Conservation (phyloP, 2,329 filamentous ascomycete genomes). For the Raffaelea arxii region DNA sequence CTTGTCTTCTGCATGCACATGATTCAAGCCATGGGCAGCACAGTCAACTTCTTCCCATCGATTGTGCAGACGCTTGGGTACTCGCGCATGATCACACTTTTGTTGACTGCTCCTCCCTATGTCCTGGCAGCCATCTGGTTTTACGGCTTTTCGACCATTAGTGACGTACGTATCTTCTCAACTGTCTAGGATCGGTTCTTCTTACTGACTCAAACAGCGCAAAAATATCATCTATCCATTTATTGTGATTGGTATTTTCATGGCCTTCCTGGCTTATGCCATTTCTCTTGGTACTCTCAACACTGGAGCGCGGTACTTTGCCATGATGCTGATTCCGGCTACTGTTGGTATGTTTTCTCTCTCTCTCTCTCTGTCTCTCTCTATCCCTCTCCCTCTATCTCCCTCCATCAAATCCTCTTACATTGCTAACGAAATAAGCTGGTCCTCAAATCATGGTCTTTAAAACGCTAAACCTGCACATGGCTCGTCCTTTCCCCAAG, state of each 20-base stretch:
- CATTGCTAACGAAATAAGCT: slow-evolving; percentile 13
- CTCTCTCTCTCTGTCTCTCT: not conserved
- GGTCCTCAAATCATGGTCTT: slow-evolving; percentile 28
- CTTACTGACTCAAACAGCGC: slow-evolving; percentile 17
- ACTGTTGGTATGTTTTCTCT: not conserved
- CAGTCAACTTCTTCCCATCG: slow-evolving; percentile 19
- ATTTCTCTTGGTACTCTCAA: slow-evolving; percentile 26
- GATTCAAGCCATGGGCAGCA: slow-evolving; percentile 24
- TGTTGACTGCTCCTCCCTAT: slow-evolving; percentile 37
- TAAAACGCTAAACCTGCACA: slow-evolving; percentile 21
- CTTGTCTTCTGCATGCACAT: slow-evolving; percentile 16
- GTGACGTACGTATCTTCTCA: slow-evolving; percentile 4
- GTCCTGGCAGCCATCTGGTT: slow-evolving; percentile 25
- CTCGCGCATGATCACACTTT: slow-evolving; percentile 26
- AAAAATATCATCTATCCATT: slow-evolving; percentile 25
- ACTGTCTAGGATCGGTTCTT: not conserved
- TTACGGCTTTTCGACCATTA: slow-evolving; percentile 17
- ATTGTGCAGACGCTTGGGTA: slow-evolving; percentile 22
- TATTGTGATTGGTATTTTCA: slow-evolving; percentile 23
- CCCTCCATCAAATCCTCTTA: too few species aligned
- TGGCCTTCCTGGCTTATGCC: slow-evolving; percentile 25
- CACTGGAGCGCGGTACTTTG: slow-evolving; percentile 28
- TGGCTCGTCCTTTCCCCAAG: slow-evolving; percentile 30
- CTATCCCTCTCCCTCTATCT: slow-evolving; percentile 21
- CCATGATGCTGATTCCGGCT: slow-evolving; percentile 28